These are phyloP conservation scores for Phanerochaete carnosa DNA, from an alignment of 768 basidiomycete genomes.

Conservation along the genomic window DNA sequence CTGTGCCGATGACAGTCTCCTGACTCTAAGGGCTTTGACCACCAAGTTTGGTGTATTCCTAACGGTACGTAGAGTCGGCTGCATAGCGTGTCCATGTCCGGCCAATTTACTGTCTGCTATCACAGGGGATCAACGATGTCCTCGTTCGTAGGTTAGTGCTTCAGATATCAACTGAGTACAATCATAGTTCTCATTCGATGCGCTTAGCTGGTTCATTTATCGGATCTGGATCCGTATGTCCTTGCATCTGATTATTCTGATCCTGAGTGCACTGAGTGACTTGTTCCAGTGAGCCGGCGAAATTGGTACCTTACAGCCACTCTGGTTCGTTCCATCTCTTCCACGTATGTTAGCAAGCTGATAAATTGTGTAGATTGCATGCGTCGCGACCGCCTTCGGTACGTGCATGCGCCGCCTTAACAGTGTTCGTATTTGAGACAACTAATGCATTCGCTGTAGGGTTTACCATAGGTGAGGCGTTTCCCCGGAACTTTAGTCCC, in stretches of 20 bases:
- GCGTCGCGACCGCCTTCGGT: neutral
- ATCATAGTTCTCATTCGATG: too few species aligned
- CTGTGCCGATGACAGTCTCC: neutral
- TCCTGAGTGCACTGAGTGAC: too few species aligned
- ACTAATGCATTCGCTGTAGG: neutral
- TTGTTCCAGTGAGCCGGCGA: neutral
- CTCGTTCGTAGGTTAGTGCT: neutral
- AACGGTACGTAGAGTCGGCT: neutral
- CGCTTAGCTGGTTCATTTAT: neutral
- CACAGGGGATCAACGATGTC: neutral
- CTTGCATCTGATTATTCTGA: too few species aligned
- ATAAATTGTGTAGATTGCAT: neutral
- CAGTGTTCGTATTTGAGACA: neutral
- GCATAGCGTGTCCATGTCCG: neutral
- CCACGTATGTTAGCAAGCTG: neutral
- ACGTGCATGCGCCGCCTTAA: neutral
- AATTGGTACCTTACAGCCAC: neutral
- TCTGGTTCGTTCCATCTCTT: neutral
- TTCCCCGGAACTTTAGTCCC: neutral
- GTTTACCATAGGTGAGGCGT: neutral
- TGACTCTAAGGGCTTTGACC: neutral
- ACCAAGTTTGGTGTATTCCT: neutral
- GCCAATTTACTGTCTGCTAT: neutral
- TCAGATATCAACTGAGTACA: neutral
- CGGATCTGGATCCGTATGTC: neutral